Percentiles rank a stretch among this genome's conserved stretches.
These are phyloP conservation scores for Kluyveromyces aestuarii DNA, from an alignment of 805 yeast genomes.

Conservation along the genomic window DNA sequence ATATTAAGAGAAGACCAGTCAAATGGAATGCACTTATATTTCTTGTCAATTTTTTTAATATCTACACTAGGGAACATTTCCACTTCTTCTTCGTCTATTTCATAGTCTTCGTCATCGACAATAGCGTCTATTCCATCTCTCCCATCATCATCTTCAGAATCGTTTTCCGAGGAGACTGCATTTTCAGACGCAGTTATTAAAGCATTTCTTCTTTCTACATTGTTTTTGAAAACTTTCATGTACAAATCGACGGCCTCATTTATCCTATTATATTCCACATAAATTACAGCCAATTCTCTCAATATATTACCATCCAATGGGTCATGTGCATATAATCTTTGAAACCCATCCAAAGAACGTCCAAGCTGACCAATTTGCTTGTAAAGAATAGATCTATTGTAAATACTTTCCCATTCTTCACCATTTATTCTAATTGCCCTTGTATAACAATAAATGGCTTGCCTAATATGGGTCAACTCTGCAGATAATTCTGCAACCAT, in stretches of 20 bases:
- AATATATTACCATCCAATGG: conserved; percentile 55
- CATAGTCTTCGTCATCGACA: conserved; percentile 9
- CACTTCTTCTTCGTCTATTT: conserved; percentile 12
- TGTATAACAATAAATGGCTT: conserved; percentile 71
- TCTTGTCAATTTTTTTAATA: conserved; percentile 22
- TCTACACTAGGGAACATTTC: conserved; percentile 24
- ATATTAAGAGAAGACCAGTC: conserved; percentile 88
- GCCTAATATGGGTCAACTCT: conserved; percentile 59
- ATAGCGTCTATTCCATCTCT: conserved; percentile 9
- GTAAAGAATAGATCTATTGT: conserved; percentile 59
- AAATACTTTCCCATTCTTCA: conserved; percentile 45
- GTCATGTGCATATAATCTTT: conserved; percentile 42
- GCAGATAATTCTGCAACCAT: conserved; percentile 60
- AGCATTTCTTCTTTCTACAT: conserved; percentile 36
- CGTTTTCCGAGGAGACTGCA: conserved; percentile 26
- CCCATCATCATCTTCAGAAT: conserved; percentile 17
- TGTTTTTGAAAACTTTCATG: conserved; percentile 51
- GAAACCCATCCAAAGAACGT: conserved; percentile 67
- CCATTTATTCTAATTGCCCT: conserved; percentile 46
- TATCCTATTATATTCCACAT: conserved; percentile 44
- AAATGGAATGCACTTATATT: conserved; percentile 42
- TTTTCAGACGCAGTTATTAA: conserved; percentile 21
- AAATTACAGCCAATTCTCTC: conserved; percentile 48
- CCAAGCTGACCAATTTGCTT: conserved; percentile 56
- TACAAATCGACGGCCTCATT: conserved; percentile 71